Conservation (phyloP, 768 basidiomycete genomes). For the Russula lepida region DNA sequence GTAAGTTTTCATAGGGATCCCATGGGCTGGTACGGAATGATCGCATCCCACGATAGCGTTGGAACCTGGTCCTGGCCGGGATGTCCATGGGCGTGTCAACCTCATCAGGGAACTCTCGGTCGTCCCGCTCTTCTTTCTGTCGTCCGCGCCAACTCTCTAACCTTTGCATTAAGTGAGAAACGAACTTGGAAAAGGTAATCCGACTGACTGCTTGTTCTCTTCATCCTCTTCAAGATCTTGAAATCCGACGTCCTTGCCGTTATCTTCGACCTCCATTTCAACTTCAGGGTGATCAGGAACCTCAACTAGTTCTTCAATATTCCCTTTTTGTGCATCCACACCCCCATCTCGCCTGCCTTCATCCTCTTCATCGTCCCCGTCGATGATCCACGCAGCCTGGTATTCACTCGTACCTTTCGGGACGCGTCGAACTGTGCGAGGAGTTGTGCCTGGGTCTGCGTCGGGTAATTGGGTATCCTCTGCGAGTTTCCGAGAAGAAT, state of each 20-base stretch:
- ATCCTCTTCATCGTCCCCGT: constrained; percentile 51
- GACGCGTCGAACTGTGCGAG: constrained; percentile 68
- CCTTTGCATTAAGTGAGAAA: constrained; percentile 31
- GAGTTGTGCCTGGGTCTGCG: constrained; percentile 64
- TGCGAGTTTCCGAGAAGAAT: constrained; percentile 20
- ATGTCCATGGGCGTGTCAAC: constrained; percentile 87
- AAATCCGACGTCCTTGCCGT: constrained; percentile 48
- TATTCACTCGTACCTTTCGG: constrained; percentile 97
- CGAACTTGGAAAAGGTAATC: neutral
- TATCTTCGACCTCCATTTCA: constrained; percentile 41
- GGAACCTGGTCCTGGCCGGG: constrained; percentile 75
- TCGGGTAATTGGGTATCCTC: constrained; percentile 44
- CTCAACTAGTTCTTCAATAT: constrained; percentile 50
- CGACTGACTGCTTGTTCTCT: constrained; percentile 75
- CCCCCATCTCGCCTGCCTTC: constrained; percentile 27
- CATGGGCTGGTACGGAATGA: constrained; percentile 94
- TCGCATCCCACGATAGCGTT: constrained; percentile 82
- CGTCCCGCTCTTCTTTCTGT: constrained; percentile 69
- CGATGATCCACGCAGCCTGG: constrained; percentile 94
- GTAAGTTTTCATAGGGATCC: constrained; percentile 96
- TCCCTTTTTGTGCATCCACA: constrained; percentile 33
- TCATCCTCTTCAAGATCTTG: constrained; percentile 77
- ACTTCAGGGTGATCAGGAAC: constrained; percentile 42
- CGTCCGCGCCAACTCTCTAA: constrained; percentile 61
- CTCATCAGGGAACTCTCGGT: constrained; percentile 90